Percentiles rank a stretch among this genome's conserved stretches.
Conservation (phyloP, 345 rosid genomes). For the Eucalyptus brandiana region DNA sequence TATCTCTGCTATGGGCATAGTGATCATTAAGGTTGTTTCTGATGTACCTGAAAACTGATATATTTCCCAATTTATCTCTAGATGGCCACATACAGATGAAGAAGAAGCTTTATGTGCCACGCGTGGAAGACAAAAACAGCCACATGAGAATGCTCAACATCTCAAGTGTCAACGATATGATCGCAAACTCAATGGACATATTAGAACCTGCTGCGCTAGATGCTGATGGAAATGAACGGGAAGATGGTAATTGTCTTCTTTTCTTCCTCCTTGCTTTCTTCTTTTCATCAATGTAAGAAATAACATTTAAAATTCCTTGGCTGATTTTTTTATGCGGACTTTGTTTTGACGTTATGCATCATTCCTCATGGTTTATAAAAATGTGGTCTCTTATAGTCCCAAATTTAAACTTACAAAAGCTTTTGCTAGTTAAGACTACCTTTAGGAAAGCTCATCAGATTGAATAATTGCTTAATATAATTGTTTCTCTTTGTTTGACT, state of each 20-base stretch:
- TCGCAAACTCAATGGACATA: slow-evolving; percentile 88
- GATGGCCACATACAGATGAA: slow-evolving; percentile 14
- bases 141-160: slow-evolving; percentile 84
- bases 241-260: slow-evolving; percentile 51
- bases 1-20: background rate
- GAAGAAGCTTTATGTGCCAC: slow-evolving; percentile 81
- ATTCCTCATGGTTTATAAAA: background rate
- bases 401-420: background rate
- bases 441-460: background rate
- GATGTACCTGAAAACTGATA: background rate
- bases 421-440: background rate
- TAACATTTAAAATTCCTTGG: background rate
- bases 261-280: background rate
- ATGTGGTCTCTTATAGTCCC: background rate
- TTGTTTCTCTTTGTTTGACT: background rate
- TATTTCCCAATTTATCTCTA: background rate
- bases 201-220: slow-evolving; percentile 80
- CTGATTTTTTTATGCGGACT: background rate
- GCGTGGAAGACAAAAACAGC: slow-evolving; percentile 88
- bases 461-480: background rate
- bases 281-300: background rate
- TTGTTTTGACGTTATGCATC: background rate
- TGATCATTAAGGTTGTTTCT: background rate
- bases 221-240: slow-evolving; percentile 55
- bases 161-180: slow-evolving; percentile 56